Evolutionary conservation across 305 asterid genomes (phyloP).

Genomic region (Fraxinus ornus): DNA sequence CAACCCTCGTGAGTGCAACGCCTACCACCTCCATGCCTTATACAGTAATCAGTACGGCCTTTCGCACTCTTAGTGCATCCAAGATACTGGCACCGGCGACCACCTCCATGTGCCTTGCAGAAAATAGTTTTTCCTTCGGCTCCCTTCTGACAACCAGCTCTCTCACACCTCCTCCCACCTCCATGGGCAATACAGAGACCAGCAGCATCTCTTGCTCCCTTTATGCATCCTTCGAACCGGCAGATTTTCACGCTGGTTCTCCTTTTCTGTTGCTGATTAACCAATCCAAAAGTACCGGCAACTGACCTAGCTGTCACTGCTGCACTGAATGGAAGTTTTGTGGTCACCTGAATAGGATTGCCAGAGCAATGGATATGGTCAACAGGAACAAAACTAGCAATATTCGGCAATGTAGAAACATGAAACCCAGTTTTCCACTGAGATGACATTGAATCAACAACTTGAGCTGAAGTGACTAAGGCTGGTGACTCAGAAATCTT

Average conservation of each 20-base stretch:
- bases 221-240: slow-evolving; percentile 48
- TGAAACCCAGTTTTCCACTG: neutral
- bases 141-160: slow-evolving; percentile 59
- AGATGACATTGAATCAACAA: neutral
- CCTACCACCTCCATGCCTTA: slow-evolving; percentile 65
- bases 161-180: slow-evolving; percentile 68
- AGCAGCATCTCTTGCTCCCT: slow-evolving; percentile 70
- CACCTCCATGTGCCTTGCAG: slow-evolving; percentile 69
- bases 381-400: neutral
- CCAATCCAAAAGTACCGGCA: slow-evolving; percentile 21
- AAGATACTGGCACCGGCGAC: slow-evolving; percentile 54
- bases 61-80: slow-evolving; percentile 74
- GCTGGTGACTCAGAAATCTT: slow-evolving; percentile 30
- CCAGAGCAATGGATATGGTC: neutral
- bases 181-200: slow-evolving; percentile 71
- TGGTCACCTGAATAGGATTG: neutral
- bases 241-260: slow-evolving; percentile 42
- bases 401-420: neutral
- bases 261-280: slow-evolving; percentile 26
- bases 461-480: slow-evolving; percentile 21
- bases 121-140: slow-evolving; percentile 63
- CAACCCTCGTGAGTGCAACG: slow-evolving; percentile 57
- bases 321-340: neutral
- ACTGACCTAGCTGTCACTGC: slow-evolving; percentile 1
- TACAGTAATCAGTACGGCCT: slow-evolving; percentile 64